These are phyloP conservation scores for Polyporus arcularius DNA, from an alignment of 768 basidiomycete genomes.

Conservation along the genomic window DNA sequence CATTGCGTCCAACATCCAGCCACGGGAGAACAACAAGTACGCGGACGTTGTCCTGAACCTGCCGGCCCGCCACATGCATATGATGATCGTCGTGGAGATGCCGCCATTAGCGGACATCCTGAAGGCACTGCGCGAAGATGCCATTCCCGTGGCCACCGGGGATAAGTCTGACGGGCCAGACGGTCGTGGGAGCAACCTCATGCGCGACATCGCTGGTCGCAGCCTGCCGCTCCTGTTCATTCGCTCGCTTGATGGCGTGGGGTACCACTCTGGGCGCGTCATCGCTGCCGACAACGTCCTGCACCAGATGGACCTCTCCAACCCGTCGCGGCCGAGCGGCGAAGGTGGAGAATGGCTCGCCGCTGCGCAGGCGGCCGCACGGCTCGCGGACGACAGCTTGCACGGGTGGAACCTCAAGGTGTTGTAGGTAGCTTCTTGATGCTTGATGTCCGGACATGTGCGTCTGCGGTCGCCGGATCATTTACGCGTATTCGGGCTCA, in stretches of 20 bases:
- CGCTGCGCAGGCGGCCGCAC: constrained; percentile 68
- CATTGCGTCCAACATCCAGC: not conserved
- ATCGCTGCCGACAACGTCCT: constrained; percentile 83
- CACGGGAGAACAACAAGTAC: not conserved
- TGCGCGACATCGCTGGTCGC: constrained; percentile 63
- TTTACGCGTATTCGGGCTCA: too few relatives aligned
- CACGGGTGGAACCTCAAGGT: constrained; percentile 82
- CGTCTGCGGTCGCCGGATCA: too few relatives aligned
- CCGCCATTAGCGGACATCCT: constrained; percentile 76
- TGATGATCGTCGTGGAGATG: constrained; percentile 84
- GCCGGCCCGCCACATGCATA: constrained; percentile 64
- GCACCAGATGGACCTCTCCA: constrained; percentile 65
- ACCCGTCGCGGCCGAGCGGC: constrained; percentile 38
- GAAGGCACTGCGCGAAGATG: constrained; percentile 76
- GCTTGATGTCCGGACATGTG: too few relatives aligned
- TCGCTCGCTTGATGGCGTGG: constrained; percentile 79
- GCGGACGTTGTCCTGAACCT: constrained; percentile 6
- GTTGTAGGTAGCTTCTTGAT: constrained; percentile 44
- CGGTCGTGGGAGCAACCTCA: constrained; percentile 20
- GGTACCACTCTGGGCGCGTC: constrained; percentile 85
- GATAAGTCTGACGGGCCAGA: not conserved
- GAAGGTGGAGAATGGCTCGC: constrained; percentile 70
- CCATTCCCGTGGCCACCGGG: constrained; percentile 39
- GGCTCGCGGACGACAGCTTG: constrained; percentile 54
- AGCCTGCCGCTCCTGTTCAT: constrained; percentile 82